A percentile compares a stretch with the other conserved stretches of the same genome.
These are phyloP conservation scores for Neurospora sp. DNA, from an alignment of 495 filamentous ascomycete species.

Conservation along the genomic window DNA sequence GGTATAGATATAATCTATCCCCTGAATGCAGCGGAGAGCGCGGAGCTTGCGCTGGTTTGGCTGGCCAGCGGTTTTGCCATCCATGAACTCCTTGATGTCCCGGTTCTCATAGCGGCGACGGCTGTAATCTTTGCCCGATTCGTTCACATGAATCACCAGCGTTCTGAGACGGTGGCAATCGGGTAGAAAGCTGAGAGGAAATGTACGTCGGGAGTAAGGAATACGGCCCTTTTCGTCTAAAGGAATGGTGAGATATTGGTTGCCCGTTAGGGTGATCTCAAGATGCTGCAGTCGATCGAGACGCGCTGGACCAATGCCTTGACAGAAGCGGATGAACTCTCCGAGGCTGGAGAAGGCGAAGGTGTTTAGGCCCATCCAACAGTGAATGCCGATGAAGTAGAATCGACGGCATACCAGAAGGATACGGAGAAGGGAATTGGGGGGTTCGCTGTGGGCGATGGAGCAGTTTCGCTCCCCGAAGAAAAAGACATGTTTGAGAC, in stretches of 20 bases:
- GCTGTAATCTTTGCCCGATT: constrained; percentile 8
- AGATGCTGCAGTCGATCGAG: constrained; percentile 27
- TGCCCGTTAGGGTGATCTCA: constrained; percentile 24
- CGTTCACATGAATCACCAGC: constrained; percentile 26
- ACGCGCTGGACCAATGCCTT: constrained; percentile 22
- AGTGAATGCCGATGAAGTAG: constrained; percentile 23
- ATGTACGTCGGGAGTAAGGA: constrained; percentile 18
- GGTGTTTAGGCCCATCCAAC: constrained; percentile 34
- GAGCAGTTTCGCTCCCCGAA: constrained; percentile 16
- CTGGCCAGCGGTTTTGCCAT: constrained; percentile 19
- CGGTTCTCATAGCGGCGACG: constrained; percentile 20
- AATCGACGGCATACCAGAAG: constrained; percentile 26
- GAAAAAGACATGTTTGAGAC: constrained; percentile 22
- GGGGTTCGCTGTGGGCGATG: constrained; percentile 15
- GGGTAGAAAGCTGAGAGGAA: constrained; percentile 16
- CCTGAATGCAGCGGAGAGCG: constrained; percentile 25
- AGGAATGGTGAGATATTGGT: constrained; percentile 10
- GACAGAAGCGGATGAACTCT: constrained; percentile 29
- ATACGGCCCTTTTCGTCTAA: not conserved
- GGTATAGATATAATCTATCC: constrained; percentile 27
- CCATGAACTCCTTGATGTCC: constrained; percentile 7
- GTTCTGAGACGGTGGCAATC: constrained; percentile 25
- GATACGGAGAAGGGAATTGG: constrained; percentile 14
- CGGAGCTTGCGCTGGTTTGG: constrained; percentile 23
- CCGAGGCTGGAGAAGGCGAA: constrained; percentile 37